Conservation (phyloP, 1,284 basidiomycete genomes). For the Ganoderma meredithae region DNA sequence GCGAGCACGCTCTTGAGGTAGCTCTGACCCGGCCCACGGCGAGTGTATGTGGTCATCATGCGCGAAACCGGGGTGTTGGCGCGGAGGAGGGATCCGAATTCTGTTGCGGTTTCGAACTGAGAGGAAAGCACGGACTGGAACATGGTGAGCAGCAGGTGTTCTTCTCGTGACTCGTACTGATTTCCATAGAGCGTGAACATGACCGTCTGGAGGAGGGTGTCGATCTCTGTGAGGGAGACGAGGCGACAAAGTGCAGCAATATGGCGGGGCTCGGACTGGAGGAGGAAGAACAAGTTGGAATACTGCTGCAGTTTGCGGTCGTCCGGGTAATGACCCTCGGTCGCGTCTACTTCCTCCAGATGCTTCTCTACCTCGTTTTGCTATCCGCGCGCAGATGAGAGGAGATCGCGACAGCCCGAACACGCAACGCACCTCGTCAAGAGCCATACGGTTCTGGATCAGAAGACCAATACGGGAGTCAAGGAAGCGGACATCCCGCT, state of each 20-base stretch:
- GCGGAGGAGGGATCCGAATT: conserved; percentile 95
- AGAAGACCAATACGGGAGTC: conserved; percentile 97
- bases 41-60: conserved; percentile 99
- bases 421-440: conserved; percentile 80
- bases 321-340: conserved; percentile 90
- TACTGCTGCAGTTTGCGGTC: conserved; percentile 95
- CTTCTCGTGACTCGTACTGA: conserved; percentile 98
- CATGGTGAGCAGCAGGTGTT: conserved; percentile 98
- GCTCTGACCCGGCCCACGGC: conserved; percentile 96
- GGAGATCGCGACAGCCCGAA: conserved; percentile 15
- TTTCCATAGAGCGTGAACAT: conserved; percentile 99
- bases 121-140: conserved; percentile 98
- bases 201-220: conserved; percentile 98
- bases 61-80: conserved; percentile 99
- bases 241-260: conserved; percentile 97
- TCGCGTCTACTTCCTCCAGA: conserved; percentile 93
- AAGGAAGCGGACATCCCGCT: conserved; percentile 97
- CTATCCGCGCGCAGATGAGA: conserved; percentile 45
- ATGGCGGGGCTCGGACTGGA: conserved; percentile 97
- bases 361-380: conserved; percentile 95
- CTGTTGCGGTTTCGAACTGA: conserved; percentile 98
- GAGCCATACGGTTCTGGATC: conserved; percentile 98
- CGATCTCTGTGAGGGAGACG: conserved; percentile 95
- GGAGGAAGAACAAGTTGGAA: conserved; percentile 97
- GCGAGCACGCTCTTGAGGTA: conserved; percentile 97